Conservation (phyloP, 2,329 filamentous ascomycete genomes). For the Fusarium sp. region DNA sequence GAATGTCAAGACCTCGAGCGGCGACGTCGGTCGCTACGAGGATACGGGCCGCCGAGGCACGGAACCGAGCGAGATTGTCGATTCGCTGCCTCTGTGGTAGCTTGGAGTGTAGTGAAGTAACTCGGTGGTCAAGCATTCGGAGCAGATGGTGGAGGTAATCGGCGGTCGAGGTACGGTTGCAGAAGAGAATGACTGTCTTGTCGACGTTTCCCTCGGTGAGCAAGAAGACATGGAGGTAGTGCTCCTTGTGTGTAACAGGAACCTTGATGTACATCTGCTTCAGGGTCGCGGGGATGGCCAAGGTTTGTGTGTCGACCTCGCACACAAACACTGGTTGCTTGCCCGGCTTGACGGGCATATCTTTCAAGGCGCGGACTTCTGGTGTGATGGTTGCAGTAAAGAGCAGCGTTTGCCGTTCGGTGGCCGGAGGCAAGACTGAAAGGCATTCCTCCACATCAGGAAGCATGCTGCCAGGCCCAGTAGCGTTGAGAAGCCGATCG, state of each 20-base stretch:
- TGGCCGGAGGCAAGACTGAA: slow-evolving; percentile 82
- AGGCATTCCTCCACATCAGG: slow-evolving; percentile 93
- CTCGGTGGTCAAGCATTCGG: slow-evolving; percentile 87
- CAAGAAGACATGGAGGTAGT: slow-evolving; percentile 92
- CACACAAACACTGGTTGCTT: slow-evolving; percentile 89
- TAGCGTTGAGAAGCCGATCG: slow-evolving; percentile 85
- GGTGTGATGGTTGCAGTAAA: slow-evolving; percentile 97
- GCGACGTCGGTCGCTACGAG: slow-evolving; percentile 97
- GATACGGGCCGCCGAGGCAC: slow-evolving; percentile 88
- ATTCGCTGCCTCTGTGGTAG: slow-evolving; percentile 88
- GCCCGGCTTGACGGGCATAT: slow-evolving; percentile 77
- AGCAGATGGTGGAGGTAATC: slow-evolving; percentile 91
- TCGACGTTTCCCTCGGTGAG: slow-evolving; percentile 81
- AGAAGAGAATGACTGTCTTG: slow-evolving; percentile 92
- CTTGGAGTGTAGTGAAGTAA: slow-evolving; percentile 91
- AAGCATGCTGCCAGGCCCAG: slow-evolving; percentile 88
- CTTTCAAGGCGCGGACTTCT: slow-evolving; percentile 90
- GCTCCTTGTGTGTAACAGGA: slow-evolving; percentile 92
- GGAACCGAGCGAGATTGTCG: slow-evolving; percentile 91
- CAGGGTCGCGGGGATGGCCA: slow-evolving; percentile 86
- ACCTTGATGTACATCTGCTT: slow-evolving; percentile 89
- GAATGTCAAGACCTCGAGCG: slow-evolving; percentile 94
- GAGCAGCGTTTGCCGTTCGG: slow-evolving; percentile 89
- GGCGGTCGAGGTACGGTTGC: slow-evolving; percentile 91
- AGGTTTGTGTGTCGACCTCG: slow-evolving; percentile 83